phyloP scores from a whole-genome alignment of 1,139 yeast genomes.

The Suhomyces terraborum region DNA sequence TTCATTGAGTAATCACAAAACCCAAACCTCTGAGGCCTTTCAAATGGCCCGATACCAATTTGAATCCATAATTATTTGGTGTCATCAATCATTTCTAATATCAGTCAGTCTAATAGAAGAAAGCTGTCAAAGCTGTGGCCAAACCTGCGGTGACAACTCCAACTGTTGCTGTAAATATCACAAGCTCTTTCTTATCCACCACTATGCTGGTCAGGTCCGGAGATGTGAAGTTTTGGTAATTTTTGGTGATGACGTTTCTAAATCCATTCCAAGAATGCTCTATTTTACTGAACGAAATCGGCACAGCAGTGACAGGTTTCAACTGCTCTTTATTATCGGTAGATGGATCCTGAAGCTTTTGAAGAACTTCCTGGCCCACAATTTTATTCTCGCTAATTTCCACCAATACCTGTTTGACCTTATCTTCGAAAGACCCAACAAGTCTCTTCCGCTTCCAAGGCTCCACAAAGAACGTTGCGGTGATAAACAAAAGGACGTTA shows the following conservation, averaged over 20 bases:
- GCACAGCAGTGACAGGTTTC: neutral
- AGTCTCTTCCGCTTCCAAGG: constrained; percentile 89
- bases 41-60: too few relatives aligned
- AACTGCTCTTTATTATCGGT: neutral
- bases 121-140: constrained; percentile 27
- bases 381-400: constrained; percentile 2
- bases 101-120: constrained; percentile 3
- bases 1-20: too few relatives aligned
- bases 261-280: constrained; percentile 22
- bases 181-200: constrained; percentile 30
- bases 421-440: constrained; percentile 80
- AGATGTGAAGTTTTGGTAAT: constrained; percentile 25
- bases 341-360: constrained; percentile 3
- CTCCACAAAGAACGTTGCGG: constrained; percentile 86
- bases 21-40: too few relatives aligned
- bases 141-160: constrained; percentile 26
- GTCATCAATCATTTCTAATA: neutral
- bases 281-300: constrained; percentile 1
- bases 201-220: constrained; percentile 21
- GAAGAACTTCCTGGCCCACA: constrained; percentile 21
- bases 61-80: neutral
- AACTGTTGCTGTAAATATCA: constrained; percentile 22
- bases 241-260: constrained; percentile 16
- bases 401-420: constrained; percentile 60
- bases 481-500: constrained; percentile 72